These are phyloP conservation scores for Beauveria australis DNA, from an alignment of 2,329 filamentous ascomycete species.

Conservation along the genomic window DNA sequence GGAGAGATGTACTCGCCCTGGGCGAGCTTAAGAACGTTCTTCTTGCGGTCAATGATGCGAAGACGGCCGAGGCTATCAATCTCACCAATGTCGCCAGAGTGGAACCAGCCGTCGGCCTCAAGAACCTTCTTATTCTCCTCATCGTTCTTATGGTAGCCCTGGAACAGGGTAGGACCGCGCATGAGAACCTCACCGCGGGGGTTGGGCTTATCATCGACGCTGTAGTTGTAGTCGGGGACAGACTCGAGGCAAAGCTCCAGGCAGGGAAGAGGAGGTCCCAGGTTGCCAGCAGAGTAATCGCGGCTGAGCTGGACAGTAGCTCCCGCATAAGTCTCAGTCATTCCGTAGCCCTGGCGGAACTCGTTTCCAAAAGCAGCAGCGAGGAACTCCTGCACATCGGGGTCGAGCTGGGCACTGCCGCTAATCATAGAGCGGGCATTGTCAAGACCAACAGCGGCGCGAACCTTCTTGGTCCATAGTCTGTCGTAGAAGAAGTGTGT, in stretches of 20 bases:
- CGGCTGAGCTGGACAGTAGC: constrained; percentile 57
- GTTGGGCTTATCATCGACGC: constrained; percentile 76
- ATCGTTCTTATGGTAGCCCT: constrained; percentile 81
- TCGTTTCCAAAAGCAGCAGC: constrained; percentile 72
- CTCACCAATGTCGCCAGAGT: constrained; percentile 83
- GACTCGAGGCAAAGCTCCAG: constrained; percentile 75
- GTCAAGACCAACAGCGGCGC: constrained; percentile 73
- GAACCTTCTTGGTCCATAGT: constrained; percentile 86
- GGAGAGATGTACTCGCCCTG: constrained; percentile 98
- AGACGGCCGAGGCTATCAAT: constrained; percentile 82
- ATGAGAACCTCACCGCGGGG: constrained; percentile 86
- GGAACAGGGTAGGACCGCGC: constrained; percentile 70
- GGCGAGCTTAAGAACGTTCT: constrained; percentile 96
- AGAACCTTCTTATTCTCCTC: constrained; percentile 80
- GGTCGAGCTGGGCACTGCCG: constrained; percentile 89
- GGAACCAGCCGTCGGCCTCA: constrained; percentile 91
- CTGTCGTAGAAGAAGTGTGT: constrained; percentile 72
- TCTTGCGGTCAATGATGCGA: constrained; percentile 90
- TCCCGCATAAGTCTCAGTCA: constrained; percentile 88
- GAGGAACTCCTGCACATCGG: constrained; percentile 80
- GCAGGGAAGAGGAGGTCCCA: constrained; percentile 61
- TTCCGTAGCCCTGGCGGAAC: constrained; percentile 82
- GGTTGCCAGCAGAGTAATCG: constrained; percentile 73
- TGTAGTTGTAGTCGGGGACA: constrained; percentile 91
- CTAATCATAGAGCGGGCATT: constrained; percentile 67